These are phyloP conservation scores for Kodamaea nitidulidarum DNA, from an alignment of 805 yeast species.

Conservation along the genomic window DNA sequence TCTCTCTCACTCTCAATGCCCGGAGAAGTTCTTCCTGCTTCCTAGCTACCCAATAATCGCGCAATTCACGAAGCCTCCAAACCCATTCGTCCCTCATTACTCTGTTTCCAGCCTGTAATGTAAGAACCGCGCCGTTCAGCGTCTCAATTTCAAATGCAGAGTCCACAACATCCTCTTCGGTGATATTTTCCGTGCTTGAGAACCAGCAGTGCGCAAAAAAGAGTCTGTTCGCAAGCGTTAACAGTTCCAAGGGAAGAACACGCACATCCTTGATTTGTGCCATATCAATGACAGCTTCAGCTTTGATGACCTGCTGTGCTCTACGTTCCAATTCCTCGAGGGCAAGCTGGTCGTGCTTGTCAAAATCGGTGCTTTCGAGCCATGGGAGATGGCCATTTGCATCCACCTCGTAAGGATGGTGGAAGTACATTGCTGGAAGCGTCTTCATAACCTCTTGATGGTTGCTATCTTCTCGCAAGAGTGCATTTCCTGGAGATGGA, in stretches of 20 bases:
- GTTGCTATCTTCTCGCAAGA: constrained; percentile 10
- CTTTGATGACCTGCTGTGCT: constrained; percentile 47
- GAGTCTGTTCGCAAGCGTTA: constrained; percentile 23
- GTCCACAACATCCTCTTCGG: constrained; percentile 34
- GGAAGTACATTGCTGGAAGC: constrained; percentile 34
- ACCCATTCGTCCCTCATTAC: constrained; percentile 64
- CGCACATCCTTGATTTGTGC: constrained; percentile 41
- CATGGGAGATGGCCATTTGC: constrained; percentile 54
- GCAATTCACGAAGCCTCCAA: constrained; percentile 38
- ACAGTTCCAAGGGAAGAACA: constrained; percentile 21
- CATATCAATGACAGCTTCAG: constrained; percentile 63
- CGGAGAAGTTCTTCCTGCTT: constrained; percentile 37
- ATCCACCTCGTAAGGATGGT: constrained; percentile 54
- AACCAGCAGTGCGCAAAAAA: constrained; percentile 31
- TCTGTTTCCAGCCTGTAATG: constrained; percentile 53
- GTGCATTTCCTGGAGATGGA: constrained; percentile 43
- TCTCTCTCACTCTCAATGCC: constrained; percentile 32
- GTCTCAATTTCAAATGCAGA: constrained; percentile 52
- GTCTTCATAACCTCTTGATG: neutral
- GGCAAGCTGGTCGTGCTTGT: constrained; percentile 52
- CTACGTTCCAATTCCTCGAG: constrained; percentile 64
- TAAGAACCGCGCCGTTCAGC: constrained; percentile 41
- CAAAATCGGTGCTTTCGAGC: constrained; percentile 49
- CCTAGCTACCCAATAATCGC: constrained; percentile 57
- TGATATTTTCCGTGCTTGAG: constrained; percentile 18